These are phyloP conservation scores for Entomophthora muscae DNA, from an alignment of 371 early-diverging fungal species.

Conservation along the genomic window DNA sequence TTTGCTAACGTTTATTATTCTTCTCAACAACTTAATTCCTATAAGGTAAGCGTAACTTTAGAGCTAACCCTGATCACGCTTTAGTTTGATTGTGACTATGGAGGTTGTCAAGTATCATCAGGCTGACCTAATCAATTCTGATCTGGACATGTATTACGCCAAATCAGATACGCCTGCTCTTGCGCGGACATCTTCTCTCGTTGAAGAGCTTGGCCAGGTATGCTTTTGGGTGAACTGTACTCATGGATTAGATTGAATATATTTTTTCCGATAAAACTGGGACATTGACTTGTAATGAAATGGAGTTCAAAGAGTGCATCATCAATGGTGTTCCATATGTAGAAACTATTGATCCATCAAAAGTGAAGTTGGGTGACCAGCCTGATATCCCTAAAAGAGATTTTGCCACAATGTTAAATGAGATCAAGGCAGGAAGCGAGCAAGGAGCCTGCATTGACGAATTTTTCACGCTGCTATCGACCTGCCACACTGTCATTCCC, in stretches of 20 bases:
- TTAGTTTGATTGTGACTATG: conserved; percentile 90
- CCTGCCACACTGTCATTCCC: conserved; percentile 95
- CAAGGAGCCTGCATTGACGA: conserved; percentile 17
- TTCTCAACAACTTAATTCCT: conserved; percentile 83
- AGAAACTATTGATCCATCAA: conserved; percentile 52
- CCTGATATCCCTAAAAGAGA: conserved; percentile 3
- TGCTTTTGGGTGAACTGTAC: conserved; percentile 13
- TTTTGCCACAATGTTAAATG: neutral
- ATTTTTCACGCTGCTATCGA: conserved; percentile 66
- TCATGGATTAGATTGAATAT: conserved; percentile 37
- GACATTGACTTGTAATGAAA: conserved; percentile 90
- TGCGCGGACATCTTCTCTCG: conserved; percentile 71
- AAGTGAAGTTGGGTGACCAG: conserved; percentile 12
- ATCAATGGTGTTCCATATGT: conserved; percentile 62
- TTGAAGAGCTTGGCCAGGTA: conserved; percentile 84
- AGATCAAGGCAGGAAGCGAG: neutral
- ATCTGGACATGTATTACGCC: conserved; percentile 42
- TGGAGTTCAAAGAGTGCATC: conserved; percentile 80
- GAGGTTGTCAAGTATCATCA: conserved; percentile 67
- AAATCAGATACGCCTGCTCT: conserved; percentile 65
- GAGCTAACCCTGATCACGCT: conserved; percentile 61
- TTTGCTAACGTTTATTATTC: conserved; percentile 71
- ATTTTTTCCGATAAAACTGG: conserved; percentile 88
- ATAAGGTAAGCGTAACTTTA: conserved; percentile 30
- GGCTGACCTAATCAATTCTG: conserved; percentile 56